These are phyloP conservation scores for Backusella parvicylindrica DNA, from an alignment of 192 early-diverging fungal genomes.

Conservation along the genomic window DNA sequence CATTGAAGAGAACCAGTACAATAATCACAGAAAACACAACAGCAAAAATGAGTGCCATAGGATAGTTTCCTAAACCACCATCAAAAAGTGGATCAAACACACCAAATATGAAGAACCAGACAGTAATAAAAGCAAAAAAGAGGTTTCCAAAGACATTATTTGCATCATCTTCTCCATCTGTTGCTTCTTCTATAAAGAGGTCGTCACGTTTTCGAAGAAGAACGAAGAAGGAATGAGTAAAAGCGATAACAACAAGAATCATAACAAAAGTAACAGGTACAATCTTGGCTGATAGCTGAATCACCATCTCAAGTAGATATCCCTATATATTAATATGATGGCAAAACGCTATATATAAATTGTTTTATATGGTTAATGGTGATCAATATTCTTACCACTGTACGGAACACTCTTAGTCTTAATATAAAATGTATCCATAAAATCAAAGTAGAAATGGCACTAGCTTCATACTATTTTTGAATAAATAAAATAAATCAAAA, in stretches of 20 bases:
- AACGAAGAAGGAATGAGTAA: conserved; percentile 1
- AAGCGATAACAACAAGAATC: conserved; percentile 8
- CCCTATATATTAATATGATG: not conserved
- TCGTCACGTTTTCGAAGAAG: not conserved
- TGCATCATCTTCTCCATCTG: not conserved
- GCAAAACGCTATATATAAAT: not conserved
- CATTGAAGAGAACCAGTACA: conserved; percentile 9
- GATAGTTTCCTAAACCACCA: not conserved
- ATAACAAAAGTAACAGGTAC: not conserved
- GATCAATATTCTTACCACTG: not conserved
- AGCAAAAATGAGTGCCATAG: not conserved
- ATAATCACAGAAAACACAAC: conserved; percentile 5
- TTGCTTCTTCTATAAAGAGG: not conserved
- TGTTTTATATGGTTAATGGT: not conserved
- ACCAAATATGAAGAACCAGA: conserved; percentile 14
- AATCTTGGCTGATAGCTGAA: not conserved
- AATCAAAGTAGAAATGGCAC: not conserved
- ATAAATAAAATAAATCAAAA: not conserved
- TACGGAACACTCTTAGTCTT: not conserved
- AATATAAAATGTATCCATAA: conserved; percentile 18
- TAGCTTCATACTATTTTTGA: not conserved
- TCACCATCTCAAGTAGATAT: conserved; percentile 3
- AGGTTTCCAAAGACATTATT: not conserved
- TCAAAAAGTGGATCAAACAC: not conserved
- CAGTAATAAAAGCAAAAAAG: not conserved